Evolutionary conservation across 2,329 filamentous ascomycete genomes (phyloP), one percentile per base, ranked within the genome.

Genomic region (Diaporthe amygdali): DNA sequence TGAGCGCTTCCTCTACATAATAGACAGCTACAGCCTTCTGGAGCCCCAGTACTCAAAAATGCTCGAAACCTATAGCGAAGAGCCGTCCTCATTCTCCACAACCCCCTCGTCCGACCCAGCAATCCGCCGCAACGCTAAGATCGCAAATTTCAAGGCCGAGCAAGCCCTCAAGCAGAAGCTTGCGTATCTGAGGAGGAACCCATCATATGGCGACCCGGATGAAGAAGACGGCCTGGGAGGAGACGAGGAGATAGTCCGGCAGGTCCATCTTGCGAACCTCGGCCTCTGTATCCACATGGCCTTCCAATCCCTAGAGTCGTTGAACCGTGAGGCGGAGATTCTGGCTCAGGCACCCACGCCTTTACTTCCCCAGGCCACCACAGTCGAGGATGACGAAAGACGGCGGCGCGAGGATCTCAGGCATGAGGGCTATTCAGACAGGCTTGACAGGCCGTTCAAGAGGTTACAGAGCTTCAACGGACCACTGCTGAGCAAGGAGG

Each of bases 291-390:
- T 92, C 3, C 94, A 98, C 81, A 90, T 93, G 79, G 87, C 95
- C 6, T 97, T 98, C 77, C 93, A 96, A 79, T 89, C 91, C 0
- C 88, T 99, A n/a, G 96, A 98, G 81, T 90, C 93, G 22, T 87
- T 98, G 71, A 93, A 93, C 49, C 92, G 94, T 76, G 96, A 99
- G 82, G 81, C 94, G 70, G 91, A 95, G 71, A 93, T 99, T 75
- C 86, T 99, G 20, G 91, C 92, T 1, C 88, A 92, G 76, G 94
- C 94, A 46, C 94, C 93, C 66, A 86, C 79, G 76, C 88, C 81
- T 37, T 81, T 78, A 74, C 80, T 76, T 74, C 82, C 75, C 75
- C 84, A 73, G 78, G 82, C 70, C 83, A 89, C 75, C 74, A 84
- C 74, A 76, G 86, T 77, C 79, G 84, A 83, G 75, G 88, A 81